Evolutionary conservation across 345 rosid species (phyloP), one percentile per base, ranked within the genome.

Genomic region (Eucalyptus sideroxylon): DNA sequence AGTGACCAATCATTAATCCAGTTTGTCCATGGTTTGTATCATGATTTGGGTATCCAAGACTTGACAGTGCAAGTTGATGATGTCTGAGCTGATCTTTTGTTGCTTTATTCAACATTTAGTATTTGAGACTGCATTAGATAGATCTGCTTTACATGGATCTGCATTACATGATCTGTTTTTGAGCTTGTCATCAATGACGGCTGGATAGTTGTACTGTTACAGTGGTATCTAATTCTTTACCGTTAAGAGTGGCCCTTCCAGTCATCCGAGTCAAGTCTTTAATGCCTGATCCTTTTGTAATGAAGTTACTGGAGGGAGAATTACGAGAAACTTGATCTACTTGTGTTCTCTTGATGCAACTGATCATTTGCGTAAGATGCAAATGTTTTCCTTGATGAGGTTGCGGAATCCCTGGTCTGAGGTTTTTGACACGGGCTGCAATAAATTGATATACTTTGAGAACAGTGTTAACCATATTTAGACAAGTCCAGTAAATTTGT

Each of bases 1-100:
- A 98, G 95, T 86, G 97, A 96, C 90, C 92, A 93, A 21, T 92
- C 93, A 1, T 59, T 93, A 60, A 94, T 95, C 60, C 94, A 94
- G 67, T 92, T 89, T 89, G 94, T 96, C 90, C 98, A 95, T 88
- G 93, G 93, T 92, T 89, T 97, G 88, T 97, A 93, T 94, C 96
- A 96, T 90, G 99, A 97, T 88, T 89, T 96, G 92, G 99, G 99
- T 82, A 93, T 96, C 86, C 97, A 93, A 91, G 98, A 97, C 93
- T 94, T 98, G 90, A 95, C 98, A 7, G 96, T 97, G 89, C 97
- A 97, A 92, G 94, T 95, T 24, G 96, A 95, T 27, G 16, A 40
- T 42, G 56, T 47, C 89, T 88, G 89, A 88, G 51, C 47, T 77
- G 47, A 40, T 21, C 83, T 77, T 40, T 77, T 3, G 83, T 40